phyloP scores from a whole-genome alignment of 371 early-diverging fungal genomes.

The Parasitella parasitica region DNA sequence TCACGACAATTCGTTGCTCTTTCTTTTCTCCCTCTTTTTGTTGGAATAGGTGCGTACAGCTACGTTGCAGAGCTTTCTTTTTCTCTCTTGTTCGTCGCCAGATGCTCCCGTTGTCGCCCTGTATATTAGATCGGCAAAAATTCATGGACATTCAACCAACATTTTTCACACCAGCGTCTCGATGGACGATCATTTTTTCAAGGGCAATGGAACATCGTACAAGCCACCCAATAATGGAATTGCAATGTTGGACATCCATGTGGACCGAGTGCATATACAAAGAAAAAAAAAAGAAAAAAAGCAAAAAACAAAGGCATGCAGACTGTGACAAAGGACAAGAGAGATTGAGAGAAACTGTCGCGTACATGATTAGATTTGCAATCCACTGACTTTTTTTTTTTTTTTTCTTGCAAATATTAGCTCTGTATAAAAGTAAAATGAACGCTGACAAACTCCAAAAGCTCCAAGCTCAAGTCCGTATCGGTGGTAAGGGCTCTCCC shows the following conservation, averaged over 20 bases:
- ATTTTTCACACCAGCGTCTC: not conserved
- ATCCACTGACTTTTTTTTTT: not conserved
- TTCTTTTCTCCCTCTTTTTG: slow-evolving; percentile 14
- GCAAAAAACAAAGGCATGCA: too few species aligned
- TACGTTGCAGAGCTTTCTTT: not conserved
- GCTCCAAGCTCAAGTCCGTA: slow-evolving; percentile 90
- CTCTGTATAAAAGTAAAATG: slow-evolving; percentile 53
- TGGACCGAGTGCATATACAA: too few species aligned
- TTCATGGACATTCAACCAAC: too few species aligned
- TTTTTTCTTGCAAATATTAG: not conserved
- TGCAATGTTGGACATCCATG: too few species aligned
- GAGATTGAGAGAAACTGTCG: not conserved
- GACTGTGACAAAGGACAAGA: not conserved
- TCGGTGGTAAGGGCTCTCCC: slow-evolving; percentile 94
- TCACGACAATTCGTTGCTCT: slow-evolving; percentile 12
- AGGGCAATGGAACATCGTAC: not conserved
- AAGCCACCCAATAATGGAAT: slow-evolving; percentile 33
- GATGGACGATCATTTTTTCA: not conserved
- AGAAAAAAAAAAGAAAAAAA: too few species aligned
- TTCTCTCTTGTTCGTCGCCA: not conserved
- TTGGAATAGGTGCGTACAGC: slow-evolving; percentile 26
- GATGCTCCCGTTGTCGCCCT: not conserved
- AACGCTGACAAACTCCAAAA: slow-evolving; percentile 95
- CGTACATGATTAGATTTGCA: not conserved
- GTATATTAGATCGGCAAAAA: not conserved